phyloP scores from a whole-genome alignment of 1,284 basidiomycete genomes.

The Filobasidium uniguttulatum region DNA sequence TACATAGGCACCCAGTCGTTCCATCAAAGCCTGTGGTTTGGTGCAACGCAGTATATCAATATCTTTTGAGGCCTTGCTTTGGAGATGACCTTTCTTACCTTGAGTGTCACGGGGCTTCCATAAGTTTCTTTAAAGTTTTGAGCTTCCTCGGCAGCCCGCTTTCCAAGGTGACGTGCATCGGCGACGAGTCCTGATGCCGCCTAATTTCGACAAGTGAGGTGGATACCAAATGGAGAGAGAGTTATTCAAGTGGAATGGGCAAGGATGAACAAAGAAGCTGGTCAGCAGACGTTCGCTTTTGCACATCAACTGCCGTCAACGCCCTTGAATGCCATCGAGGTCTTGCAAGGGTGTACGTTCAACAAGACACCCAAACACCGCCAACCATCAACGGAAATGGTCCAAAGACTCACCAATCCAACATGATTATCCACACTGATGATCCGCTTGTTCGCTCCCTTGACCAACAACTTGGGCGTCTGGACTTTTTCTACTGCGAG shows the following conservation, averaged over 20 bases:
- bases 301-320: no score
- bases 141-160: constrained; percentile 74
- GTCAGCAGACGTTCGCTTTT: no score
- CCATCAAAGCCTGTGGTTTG: constrained; percentile 52
- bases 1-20: constrained; percentile 74
- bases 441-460: constrained; percentile 83
- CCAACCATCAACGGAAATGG: not conserved
- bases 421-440: constrained; percentile 86
- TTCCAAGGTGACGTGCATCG: constrained; percentile 80
- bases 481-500: constrained; percentile 94
- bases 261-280: not conserved
- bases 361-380: not conserved
- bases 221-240: not conserved
- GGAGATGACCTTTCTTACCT: constrained; percentile 43
- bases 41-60: not conserved
- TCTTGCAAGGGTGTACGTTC: no score
- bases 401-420: constrained; percentile 53
- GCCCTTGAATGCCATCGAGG: no score
- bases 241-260: not conserved
- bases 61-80: not conserved
- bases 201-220: constrained; percentile 36
- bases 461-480: constrained; percentile 93
- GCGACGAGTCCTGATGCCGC: constrained; percentile 87
- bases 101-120: constrained; percentile 61
- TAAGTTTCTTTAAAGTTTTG: constrained; percentile 61